Base-by-base conservation (phyloP, 768 basidiomycete genomes). In the Dioszegia aurantiaca region DNA sequence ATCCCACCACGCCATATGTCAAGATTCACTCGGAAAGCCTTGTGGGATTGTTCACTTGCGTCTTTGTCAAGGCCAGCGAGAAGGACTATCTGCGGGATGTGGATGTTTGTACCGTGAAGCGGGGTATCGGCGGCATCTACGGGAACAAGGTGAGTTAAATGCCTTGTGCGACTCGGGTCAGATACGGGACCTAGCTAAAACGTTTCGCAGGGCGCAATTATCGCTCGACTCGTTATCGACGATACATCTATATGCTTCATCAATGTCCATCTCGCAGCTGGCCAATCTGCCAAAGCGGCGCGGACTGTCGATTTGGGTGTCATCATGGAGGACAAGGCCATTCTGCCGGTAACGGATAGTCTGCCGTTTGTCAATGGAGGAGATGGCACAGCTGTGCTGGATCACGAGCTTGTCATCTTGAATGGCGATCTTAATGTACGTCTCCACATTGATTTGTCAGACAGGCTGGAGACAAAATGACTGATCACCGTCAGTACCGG, bases 201-300 rank as follows among this genome's bases (percentile, higher is more conserved):
- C n/a, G n/a, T n/a, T n/a, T n/a, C n/a, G n/a, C 23, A 58, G 56
- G 46, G 92, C 9, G 92, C 87, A 0, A 92, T 95, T 61, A 83
- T 92, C n/a, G 84, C 88, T 2, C 41, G 93, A 19, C 85, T 95
- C 60, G 83, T 92, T 6, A 81, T 98, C 43, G 91, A 91, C 59
- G 91, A 97, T 74, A 88, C 92, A 1, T 93, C 90, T 0, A 73
- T 97, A 14, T 98, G 94, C 77, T 87, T 95, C 69, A 85, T 98
- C 79, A 99, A 99, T 77, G 91, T 89, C 64, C 94, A 99, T 80
- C 83, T 99, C 59, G 94, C 93, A n/a, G 78, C 75, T 21, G 94
- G 94, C 1, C 93, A 97, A 69, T 82, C 83, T 56, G 87, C 88
- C 48, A 83, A 87, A 17, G 83, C 87, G 1, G 82, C 87, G 60